Evolutionary conservation across 352 stramenopile genomes (phyloP), one percentile per base, ranked within the genome.

Genomic region (Saprolegnia diclina): DNA sequence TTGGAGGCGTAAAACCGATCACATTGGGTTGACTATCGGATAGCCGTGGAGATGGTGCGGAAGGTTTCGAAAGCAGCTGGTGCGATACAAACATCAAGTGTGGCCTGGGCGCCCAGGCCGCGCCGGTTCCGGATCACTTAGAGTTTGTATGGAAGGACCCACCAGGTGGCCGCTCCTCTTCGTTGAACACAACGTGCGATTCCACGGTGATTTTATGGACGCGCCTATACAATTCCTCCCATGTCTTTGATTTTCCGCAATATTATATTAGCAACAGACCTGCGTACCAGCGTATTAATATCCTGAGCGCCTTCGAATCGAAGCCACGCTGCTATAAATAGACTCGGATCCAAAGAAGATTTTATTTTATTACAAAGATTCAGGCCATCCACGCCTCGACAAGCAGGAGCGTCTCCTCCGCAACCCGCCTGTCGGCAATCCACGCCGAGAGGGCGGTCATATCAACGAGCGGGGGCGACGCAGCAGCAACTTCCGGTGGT

Each of bases 301-400:
- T 54, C n/a, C n/a, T 5, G 24, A 54, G 24, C 5, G 46, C 24
- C 46, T 54, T 54, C 46, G 46, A 54, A 54, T 54, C 46, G 46
- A 54, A 54, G 46, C n/a, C 9, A 3, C 11, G 35, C 35, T n/a
- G 42, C 52, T 59, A 59, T 26, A 59, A 42, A 59, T 59, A 59
- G 52, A 59, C 35, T 2, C 24, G 35, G 29, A 35, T 35, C 29
- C 29, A 35, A 35, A 35, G 29, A 35, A 35, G 29, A 35, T 35
- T 52, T 35, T 35, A 59, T 59, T 19, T 59, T 59, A 24, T 16
- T 24, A 16, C 13, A 59, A 59, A 59, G 11, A 59, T 35, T 59
- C 19, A 59, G 35, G 35, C 35, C 63, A 69, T 69, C 63, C 63
- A 69, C 22, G 42, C 16, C 45, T 69, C 63, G 5, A 69, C 45